These are phyloP conservation scores for Cyanodermella asteris DNA, from an alignment of 2,329 filamentous ascomycete genomes.

Conservation along the genomic window DNA sequence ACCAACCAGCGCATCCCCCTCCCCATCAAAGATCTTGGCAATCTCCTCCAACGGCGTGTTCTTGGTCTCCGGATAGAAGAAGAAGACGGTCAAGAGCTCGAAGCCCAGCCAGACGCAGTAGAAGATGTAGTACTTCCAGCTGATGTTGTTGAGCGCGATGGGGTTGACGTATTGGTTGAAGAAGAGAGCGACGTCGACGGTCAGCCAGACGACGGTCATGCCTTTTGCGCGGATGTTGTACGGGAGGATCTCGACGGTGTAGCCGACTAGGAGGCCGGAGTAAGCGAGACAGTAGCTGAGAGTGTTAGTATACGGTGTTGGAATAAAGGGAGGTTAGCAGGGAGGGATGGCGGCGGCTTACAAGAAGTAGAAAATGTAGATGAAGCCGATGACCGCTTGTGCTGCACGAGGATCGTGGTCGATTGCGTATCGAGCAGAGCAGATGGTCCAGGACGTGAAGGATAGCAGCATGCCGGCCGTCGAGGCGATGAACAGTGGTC, in stretches of 20 bases:
- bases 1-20: conserved; percentile 18
- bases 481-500: conserved; percentile 22
- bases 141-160: conserved; percentile 16
- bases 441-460: conserved; percentile 20
- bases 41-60: conserved; percentile 19
- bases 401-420: conserved; percentile 15
- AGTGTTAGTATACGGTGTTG: too few species aligned
- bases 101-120: conserved; percentile 21
- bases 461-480: conserved; percentile 19
- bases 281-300: too few species aligned
- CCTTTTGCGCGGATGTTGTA: conserved; percentile 27
- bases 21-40: conserved; percentile 19
- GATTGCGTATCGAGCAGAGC: conserved; percentile 14
- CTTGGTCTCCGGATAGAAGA: conserved; percentile 5
- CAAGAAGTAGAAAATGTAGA: conserved; percentile 21
- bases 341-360: conserved; percentile 15
- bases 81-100: conserved; percentile 17
- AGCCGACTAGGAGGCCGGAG: conserved; percentile 25
- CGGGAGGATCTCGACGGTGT: conserved; percentile 26
- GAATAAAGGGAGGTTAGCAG: too few species aligned
- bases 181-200: conserved; percentile 22
- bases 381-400: conserved; percentile 20
- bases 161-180: conserved; percentile 25
- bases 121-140: conserved; percentile 20
- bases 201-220: conserved; percentile 25